phyloP scores from a whole-genome alignment of 2,329 filamentous ascomycete species.

The Gnomoniopsis sp. region DNA sequence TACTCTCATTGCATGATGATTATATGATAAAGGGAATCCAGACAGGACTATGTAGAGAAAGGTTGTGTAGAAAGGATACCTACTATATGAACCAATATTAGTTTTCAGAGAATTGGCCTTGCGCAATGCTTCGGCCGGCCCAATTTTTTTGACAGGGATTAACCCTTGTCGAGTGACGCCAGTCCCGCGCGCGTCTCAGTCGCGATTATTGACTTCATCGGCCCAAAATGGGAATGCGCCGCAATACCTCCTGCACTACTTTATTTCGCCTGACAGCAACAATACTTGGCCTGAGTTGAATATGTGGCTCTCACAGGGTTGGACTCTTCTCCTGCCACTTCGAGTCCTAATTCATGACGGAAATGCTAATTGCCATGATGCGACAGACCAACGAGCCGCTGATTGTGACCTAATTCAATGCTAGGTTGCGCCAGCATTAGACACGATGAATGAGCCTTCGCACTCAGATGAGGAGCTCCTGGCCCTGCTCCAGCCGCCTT shows the following conservation, averaged over 20 bases:
- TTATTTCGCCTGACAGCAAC: background rate
- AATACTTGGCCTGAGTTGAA: background rate
- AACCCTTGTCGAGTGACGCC: background rate
- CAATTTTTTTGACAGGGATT: conserved; percentile 1
- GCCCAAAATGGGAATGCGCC: too few relatives aligned
- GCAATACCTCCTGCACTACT: background rate
- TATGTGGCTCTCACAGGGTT: conserved; percentile 1
- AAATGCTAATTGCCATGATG: conserved; percentile 4
- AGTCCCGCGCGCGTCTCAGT: background rate
- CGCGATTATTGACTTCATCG: too few relatives aligned
- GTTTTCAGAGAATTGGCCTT: background rate
- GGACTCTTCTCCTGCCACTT: background rate
- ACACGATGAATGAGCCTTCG: conserved; percentile 6
- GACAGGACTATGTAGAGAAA: too few relatives aligned
- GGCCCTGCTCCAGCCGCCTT: conserved; percentile 15
- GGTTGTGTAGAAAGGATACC: too few relatives aligned
- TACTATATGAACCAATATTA: too few relatives aligned
- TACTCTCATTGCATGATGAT: conserved; percentile 17
- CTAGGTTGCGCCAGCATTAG: background rate
- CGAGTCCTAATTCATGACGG: background rate
- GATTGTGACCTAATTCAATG: background rate
- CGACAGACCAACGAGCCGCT: conserved; percentile 1
- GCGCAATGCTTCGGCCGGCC: background rate
- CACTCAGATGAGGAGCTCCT: conserved; percentile 14
- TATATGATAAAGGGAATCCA: background rate